Evolutionary conservation across 176 grass and related monocot genomes (phyloP).

Genomic region (Tillandsia fasciculata): DNA sequence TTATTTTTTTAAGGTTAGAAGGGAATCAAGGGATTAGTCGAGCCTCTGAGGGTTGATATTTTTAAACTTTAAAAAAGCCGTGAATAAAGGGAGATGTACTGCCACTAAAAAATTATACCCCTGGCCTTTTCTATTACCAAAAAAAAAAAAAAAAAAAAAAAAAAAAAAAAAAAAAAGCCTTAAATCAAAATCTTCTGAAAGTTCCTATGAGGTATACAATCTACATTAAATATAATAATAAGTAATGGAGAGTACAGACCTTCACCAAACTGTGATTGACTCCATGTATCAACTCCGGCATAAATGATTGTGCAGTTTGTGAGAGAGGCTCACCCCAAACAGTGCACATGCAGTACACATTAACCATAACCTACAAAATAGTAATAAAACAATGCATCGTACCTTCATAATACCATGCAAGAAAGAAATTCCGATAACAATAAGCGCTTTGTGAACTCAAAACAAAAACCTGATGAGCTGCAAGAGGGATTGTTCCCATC

Average conservation of each 20-base stretch:
- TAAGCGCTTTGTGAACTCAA: slow-evolving; percentile 1
- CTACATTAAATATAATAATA: slow-evolving; percentile 1
- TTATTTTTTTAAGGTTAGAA: too few relatives aligned
- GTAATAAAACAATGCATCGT: slow-evolving; percentile 16
- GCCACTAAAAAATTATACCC: too few relatives aligned
- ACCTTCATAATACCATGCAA: slow-evolving; percentile 2
- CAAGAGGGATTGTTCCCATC: slow-evolving; percentile 82
- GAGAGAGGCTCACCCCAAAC: slow-evolving; percentile 97
- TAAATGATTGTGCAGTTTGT: slow-evolving; percentile 95
- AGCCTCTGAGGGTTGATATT: too few relatives aligned
- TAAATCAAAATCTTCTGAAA: not conserved
- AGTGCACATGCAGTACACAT: slow-evolving; percentile 86
- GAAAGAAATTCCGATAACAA: slow-evolving; percentile 8
- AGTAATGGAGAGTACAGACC: slow-evolving; percentile 28
- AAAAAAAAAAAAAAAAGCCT: not conserved
- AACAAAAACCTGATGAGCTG: slow-evolving; percentile 64
- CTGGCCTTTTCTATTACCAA: too few relatives aligned
- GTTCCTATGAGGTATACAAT: not conserved
- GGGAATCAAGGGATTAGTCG: too few relatives aligned
- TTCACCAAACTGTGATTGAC: slow-evolving; percentile 71
- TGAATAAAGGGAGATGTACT: too few relatives aligned
- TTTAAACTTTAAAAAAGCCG: too few relatives aligned
- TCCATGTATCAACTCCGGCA: slow-evolving; percentile 94
- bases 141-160: not conserved
- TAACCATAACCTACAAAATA: slow-evolving; percentile 87